Conservation (phyloP, 2,329 filamentous ascomycete species). For the Hypoxylon sp. region DNA sequence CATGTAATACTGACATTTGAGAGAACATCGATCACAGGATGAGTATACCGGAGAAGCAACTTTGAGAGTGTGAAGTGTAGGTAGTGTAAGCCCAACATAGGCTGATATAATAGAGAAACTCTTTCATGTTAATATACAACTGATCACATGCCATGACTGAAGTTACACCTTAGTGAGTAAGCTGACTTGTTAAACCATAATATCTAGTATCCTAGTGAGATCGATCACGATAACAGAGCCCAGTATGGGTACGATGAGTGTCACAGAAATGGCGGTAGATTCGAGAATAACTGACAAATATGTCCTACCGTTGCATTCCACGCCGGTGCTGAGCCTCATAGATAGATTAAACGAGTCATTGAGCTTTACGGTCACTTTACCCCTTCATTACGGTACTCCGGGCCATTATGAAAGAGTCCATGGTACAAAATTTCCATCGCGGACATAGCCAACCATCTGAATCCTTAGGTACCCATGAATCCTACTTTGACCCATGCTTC, state of each 20-base stretch:
- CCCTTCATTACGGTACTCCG: not conserved
- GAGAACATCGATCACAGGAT: not conserved
- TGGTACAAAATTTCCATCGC: not conserved
- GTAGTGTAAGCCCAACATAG: not conserved
- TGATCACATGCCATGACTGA: slow-evolving; percentile 8
- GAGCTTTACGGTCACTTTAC: not conserved
- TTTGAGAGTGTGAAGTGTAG: not conserved
- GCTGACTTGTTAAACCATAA: slow-evolving; percentile 27
- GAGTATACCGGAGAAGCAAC: not conserved
- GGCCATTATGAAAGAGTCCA: not conserved
- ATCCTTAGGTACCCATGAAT: not conserved
- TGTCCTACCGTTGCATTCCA: slow-evolving; percentile 5
- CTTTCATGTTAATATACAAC: slow-evolving; percentile 1
- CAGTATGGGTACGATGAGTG: not conserved
- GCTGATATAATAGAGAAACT: not conserved
- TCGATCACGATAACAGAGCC: not conserved
- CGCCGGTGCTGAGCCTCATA: slow-evolving; percentile 3
- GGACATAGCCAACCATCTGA: not conserved
- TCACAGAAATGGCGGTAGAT: not conserved
- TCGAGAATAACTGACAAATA: slow-evolving; percentile 3
- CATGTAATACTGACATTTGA: not conserved
- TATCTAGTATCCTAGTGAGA: not conserved
- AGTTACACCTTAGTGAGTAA: slow-evolving; percentile 27
- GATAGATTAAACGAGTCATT: not conserved
- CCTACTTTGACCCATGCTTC: not conserved